Conservation (phyloP, 805 yeast genomes). For the Wickerhamia fluorescens region DNA sequence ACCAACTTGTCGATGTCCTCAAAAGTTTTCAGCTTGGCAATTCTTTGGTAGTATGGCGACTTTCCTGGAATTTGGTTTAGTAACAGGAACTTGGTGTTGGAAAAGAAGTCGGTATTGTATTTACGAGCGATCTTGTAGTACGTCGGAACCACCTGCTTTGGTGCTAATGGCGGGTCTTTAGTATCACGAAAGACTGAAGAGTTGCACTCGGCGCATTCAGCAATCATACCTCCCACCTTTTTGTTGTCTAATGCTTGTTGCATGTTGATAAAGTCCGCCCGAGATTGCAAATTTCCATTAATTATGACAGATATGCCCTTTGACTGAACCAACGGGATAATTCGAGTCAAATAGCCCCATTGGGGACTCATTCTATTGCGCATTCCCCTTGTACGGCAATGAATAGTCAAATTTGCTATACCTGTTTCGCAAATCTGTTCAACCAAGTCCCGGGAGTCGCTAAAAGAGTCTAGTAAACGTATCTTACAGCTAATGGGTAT, state of each 20-base stretch:
- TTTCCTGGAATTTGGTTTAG: constrained; percentile 76
- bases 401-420: constrained; percentile 77
- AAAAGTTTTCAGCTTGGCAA: constrained; percentile 50
- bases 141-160: constrained; percentile 51
- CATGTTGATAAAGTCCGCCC: constrained; percentile 46
- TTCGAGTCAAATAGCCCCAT: constrained; percentile 57
- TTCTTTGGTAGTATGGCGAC: constrained; percentile 47
- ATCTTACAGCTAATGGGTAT: constrained; percentile 91
- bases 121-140: constrained; percentile 46
- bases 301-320: constrained; percentile 67
- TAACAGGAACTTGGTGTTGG: constrained; percentile 75
- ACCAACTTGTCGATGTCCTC: constrained; percentile 40
- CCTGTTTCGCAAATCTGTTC: constrained; percentile 57
- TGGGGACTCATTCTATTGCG: constrained; percentile 79
- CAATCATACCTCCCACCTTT: constrained; percentile 85
- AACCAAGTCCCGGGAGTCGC: constrained; percentile 55
- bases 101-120: constrained; percentile 49
- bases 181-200: constrained; percentile 60
- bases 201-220: constrained; percentile 81
- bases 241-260: constrained; percentile 47
- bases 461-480: constrained; percentile 60
- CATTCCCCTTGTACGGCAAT: constrained; percentile 87
- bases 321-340: constrained; percentile 53
- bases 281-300: constrained; percentile 66
- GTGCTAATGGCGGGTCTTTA: constrained; percentile 33